These are phyloP conservation scores for Candida ortonii DNA, from an alignment of 805 yeast species.

Conservation along the genomic window DNA sequence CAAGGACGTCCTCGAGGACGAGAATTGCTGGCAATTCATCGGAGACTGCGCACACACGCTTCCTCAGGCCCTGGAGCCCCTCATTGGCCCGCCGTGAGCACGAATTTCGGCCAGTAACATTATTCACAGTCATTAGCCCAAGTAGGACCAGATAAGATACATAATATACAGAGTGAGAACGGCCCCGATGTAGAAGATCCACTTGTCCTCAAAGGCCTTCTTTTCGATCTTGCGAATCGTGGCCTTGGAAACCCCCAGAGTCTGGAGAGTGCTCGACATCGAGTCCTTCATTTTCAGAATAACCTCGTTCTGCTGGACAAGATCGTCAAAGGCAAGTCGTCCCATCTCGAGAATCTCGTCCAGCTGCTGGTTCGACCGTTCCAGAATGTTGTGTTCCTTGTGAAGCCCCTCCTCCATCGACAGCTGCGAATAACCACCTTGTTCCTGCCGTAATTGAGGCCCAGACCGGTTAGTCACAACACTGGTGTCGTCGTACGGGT, in stretches of 20 bases:
- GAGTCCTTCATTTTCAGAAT: slow-evolving; percentile 59
- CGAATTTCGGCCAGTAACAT: not conserved
- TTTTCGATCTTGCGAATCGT: slow-evolving; percentile 79
- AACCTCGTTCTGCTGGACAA: slow-evolving; percentile 79
- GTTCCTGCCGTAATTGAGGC: slow-evolving; percentile 19
- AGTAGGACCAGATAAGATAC: slow-evolving; percentile 62
- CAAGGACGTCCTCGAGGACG: slow-evolving; percentile 39
- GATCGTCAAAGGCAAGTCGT: slow-evolving; percentile 75
- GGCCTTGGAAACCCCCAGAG: slow-evolving; percentile 82
- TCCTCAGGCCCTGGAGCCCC: slow-evolving; percentile 63
- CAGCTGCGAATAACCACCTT: slow-evolving; percentile 30
- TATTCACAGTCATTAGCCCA: slow-evolving; percentile 40
- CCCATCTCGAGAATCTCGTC: slow-evolving; percentile 93
- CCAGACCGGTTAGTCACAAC: slow-evolving; percentile 22
- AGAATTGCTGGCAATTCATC: slow-evolving; percentile 60
- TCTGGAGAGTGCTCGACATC: slow-evolving; percentile 65
- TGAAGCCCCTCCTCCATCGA: slow-evolving; percentile 59
- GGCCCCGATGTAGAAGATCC: slow-evolving; percentile 79
- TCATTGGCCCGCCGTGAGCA: slow-evolving; percentile 18
- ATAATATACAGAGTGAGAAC: slow-evolving; percentile 59
- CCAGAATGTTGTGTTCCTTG: slow-evolving; percentile 62
- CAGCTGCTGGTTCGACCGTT: slow-evolving; percentile 72
- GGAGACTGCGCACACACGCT: slow-evolving; percentile 78
- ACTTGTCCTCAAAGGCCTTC: slow-evolving; percentile 81
- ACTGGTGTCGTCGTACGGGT: slow-evolving; percentile 43